Evolutionary conservation across 352 stramenopile genomes (phyloP), one percentile per base, ranked within the genome.

Genomic region (Elongisporangium prolatum): DNA sequence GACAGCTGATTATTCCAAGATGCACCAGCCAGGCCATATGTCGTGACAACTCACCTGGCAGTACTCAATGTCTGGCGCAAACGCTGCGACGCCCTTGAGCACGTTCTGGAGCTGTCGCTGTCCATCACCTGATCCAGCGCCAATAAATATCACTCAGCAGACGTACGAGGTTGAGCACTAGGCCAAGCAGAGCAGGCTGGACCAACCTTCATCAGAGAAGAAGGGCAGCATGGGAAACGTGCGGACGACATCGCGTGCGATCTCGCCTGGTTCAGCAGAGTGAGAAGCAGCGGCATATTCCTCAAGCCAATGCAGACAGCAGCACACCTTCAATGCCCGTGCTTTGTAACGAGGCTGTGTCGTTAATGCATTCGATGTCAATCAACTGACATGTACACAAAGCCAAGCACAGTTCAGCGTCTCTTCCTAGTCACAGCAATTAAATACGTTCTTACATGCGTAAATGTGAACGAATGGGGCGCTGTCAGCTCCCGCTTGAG

Each of bases 51-150:
- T n/a, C 56, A 88, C 83, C 77, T 95, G 85, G 21, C 83, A 93
- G 44, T 95, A 95, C 0, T 77, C 83, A 48, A 93, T 67, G 25
- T 91, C 80, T 47, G 69, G 63, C 14, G 65, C 67, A 50, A 87
- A 65, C 17, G 74, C 13, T 4, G 78, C 67, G 4, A 89, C 57
- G 2, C 77, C 83, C 52, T 93, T 95, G 20, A 95, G 75, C 2
- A 91, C 72, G 60, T 93, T 95, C 1, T 67, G 67, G 17, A 95
- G 72, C 57, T 86, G 60, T 4, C 74, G 67, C 44, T 68, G 72
- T 2, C 85, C 85, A 18, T 84, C 70, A n/a, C 64, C 75, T 87
- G 8, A 34, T 54, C 56, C 24, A 68, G 60, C 18, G 58, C 0
- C n/a, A 53, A 50, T n/a, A n/a, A n/a, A n/a, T n/a, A 16, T 34